phyloP scores from a whole-genome alignment of 768 basidiomycete genomes.

The Daedalea quercina region DNA sequence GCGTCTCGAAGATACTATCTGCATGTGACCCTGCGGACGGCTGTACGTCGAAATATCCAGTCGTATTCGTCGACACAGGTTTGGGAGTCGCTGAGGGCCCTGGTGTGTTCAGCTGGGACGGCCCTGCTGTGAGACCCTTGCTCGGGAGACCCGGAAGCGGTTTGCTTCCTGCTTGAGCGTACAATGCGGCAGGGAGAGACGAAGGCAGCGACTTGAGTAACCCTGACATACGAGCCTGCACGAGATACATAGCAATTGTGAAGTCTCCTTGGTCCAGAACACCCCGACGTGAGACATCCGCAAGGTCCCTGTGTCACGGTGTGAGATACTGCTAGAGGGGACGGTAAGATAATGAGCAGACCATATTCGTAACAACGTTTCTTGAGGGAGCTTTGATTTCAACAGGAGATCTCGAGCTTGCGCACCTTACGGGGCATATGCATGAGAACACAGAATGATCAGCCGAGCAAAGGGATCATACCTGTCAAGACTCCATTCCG shows the following conservation, averaged over 20 bases:
- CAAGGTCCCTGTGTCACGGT: slow-evolving; percentile 42
- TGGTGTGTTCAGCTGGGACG: background rate
- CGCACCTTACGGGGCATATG: slow-evolving; percentile 31
- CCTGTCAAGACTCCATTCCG: slow-evolving; percentile 49
- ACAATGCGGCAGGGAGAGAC: slow-evolving; percentile 37
- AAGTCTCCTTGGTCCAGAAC: slow-evolving; percentile 62
- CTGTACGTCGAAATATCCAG: slow-evolving; percentile 7
- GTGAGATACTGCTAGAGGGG: background rate
- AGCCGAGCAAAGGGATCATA: slow-evolving; percentile 11
- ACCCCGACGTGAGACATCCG: slow-evolving; percentile 53
- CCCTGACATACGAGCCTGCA: slow-evolving; percentile 47
- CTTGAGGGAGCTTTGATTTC: slow-evolving; percentile 41
- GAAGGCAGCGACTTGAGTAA: slow-evolving; percentile 30
- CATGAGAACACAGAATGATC: background rate
- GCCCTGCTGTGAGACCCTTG: background rate
- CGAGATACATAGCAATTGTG: slow-evolving; percentile 63
- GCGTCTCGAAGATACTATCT: slow-evolving; percentile 9
- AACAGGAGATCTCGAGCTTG: slow-evolving; percentile 59
- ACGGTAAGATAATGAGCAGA: background rate
- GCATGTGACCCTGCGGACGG: slow-evolving; percentile 7
- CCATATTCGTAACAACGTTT: slow-evolving; percentile 13
- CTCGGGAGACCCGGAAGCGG: background rate
- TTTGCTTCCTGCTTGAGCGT: slow-evolving; percentile 30
- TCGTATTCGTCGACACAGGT: slow-evolving; percentile 1
- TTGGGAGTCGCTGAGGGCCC: background rate